phyloP scores from a whole-genome alignment of 1,284 basidiomycete species.

The Mycena sp. region DNA sequence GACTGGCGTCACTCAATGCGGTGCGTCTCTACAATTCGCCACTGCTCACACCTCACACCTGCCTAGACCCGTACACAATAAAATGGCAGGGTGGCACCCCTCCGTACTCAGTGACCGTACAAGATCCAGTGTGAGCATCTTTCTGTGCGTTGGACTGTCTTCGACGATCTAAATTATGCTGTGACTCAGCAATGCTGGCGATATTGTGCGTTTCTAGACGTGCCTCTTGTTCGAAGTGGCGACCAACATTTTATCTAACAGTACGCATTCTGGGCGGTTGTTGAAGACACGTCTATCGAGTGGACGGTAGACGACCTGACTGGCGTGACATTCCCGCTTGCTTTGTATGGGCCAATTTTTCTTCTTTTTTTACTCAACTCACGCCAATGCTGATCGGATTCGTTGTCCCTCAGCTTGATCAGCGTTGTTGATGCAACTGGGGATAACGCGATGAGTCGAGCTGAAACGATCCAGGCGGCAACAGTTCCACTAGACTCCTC shows the following conservation, averaged over 20 bases:
- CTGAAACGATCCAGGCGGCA: neutral
- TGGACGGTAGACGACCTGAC: neutral
- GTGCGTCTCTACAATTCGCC: neutral
- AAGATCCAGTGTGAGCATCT: constrained; percentile 1
- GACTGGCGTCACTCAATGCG: constrained; percentile 3
- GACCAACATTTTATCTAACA: neutral
- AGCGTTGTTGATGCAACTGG: neutral
- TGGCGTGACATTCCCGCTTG: neutral
- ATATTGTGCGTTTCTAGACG: neutral
- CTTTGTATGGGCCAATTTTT: neutral
- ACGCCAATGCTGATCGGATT: neutral
- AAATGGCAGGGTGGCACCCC: constrained; percentile 1
- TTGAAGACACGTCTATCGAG: neutral
- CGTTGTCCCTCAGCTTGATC: neutral
- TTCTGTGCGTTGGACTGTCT: neutral
- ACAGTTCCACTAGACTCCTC: neutral
- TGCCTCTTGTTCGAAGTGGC: no score
- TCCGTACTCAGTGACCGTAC: neutral
- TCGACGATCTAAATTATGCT: neutral
- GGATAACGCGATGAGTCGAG: neutral
- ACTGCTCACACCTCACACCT: neutral
- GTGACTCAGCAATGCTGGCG: no score
- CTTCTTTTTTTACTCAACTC: neutral
- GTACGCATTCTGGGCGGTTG: neutral
- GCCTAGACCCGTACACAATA: neutral